These are phyloP conservation scores for Agarophyton chilense DNA, from an alignment of 23 red algal genomes.

Conservation along the genomic window DNA sequence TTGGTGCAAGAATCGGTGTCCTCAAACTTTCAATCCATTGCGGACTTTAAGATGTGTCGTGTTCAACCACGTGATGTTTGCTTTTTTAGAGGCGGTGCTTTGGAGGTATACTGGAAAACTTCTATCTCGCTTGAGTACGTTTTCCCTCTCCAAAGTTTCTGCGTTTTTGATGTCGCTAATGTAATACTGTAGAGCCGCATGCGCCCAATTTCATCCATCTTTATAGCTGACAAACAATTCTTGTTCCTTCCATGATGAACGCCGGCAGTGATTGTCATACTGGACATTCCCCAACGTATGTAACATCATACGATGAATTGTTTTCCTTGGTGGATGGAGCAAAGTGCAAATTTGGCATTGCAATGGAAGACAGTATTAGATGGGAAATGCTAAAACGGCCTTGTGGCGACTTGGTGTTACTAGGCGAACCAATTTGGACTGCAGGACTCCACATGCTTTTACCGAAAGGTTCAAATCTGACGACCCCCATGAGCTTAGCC, in stretches of 20 bases:
- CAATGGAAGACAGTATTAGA: background rate
- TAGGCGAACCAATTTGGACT: background rate
- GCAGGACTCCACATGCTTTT: background rate
- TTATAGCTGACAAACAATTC: no score
- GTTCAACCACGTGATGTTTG: conserved; percentile 28
- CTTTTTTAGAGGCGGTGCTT: conserved; percentile 24
- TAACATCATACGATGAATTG: background rate
- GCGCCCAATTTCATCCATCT: no score
- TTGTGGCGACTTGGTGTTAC: background rate
- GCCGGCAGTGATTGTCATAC: background rate
- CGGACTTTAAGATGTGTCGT: conserved; percentile 19
- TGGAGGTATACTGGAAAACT: conserved; percentile 24
- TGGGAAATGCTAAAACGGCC: background rate
- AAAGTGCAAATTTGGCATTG: background rate
- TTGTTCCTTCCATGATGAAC: background rate
- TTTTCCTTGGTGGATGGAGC: background rate
- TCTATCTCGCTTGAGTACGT: background rate
- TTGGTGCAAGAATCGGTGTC: conserved; percentile 28
- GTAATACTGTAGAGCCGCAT: no score
- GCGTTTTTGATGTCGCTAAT: no score
- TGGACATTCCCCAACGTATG: background rate
- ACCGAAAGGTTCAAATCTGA: background rate
- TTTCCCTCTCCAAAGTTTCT: no score
- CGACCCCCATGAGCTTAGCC: background rate
- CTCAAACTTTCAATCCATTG: background rate